These are phyloP conservation scores for Lachancea fermentati DNA, from an alignment of 805 yeast species.

Conservation along the genomic window DNA sequence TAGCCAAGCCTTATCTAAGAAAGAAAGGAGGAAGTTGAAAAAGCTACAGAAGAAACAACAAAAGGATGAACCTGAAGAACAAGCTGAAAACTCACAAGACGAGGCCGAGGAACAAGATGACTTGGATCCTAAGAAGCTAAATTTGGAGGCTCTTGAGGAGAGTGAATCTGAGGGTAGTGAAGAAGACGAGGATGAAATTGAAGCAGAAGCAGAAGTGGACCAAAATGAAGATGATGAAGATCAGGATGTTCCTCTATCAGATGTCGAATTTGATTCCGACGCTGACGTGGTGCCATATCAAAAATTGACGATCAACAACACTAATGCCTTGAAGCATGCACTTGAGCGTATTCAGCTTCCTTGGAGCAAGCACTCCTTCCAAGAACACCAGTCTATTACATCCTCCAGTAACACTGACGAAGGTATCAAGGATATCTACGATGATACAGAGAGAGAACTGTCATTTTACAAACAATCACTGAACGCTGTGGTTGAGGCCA, in stretches of 20 bases:
- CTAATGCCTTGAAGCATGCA: slow-evolving; percentile 71
- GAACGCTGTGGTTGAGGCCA: slow-evolving; percentile 71
- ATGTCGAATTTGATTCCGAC: slow-evolving; percentile 87
- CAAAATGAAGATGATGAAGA: slow-evolving; percentile 62
- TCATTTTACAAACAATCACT: slow-evolving; percentile 94
- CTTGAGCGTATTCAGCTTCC: slow-evolving; percentile 59
- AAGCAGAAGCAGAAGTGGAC: slow-evolving; percentile 45
- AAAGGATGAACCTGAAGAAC: slow-evolving; percentile 16
- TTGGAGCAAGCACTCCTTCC: slow-evolving; percentile 60
- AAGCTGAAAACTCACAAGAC: slow-evolving; percentile 26
- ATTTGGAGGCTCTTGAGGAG: slow-evolving; percentile 49
- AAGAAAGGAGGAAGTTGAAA: slow-evolving; percentile 56
- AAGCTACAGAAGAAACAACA: slow-evolving; percentile 35
- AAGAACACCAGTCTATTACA: slow-evolving; percentile 75
- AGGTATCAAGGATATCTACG: slow-evolving; percentile 79
- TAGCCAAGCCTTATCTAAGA: slow-evolving; percentile 51
- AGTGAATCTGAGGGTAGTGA: slow-evolving; percentile 46
- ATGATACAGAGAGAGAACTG: slow-evolving; percentile 92
- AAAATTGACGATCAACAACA: slow-evolving; percentile 81
- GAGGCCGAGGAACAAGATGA: slow-evolving; percentile 42
- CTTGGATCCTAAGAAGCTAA: slow-evolving; percentile 42
- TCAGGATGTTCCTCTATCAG: slow-evolving; percentile 83
- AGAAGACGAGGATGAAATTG: slow-evolving; percentile 39
- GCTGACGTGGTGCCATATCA: slow-evolving; percentile 93
- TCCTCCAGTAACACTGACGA: slow-evolving; percentile 55